Percentiles rank a stretch among this genome's conserved stretches.
Conservation (phyloP, 345 rosid species). For the Noccaea bulbosa region DNA sequence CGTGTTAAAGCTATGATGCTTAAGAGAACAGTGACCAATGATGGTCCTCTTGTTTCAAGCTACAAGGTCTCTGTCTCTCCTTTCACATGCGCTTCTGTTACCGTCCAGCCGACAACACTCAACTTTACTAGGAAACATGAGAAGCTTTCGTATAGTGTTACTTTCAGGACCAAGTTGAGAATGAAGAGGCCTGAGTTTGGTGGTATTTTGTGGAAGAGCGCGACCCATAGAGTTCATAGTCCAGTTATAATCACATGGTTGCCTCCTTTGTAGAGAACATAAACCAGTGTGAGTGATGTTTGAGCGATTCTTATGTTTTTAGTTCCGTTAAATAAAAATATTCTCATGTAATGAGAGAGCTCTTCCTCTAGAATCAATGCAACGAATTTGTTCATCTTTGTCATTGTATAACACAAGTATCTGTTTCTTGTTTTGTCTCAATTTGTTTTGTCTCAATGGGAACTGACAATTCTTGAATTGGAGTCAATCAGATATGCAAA, state of each 20-base stretch:
- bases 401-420: neutral
- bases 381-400: slow-evolving; percentile 17
- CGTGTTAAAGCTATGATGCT: slow-evolving; percentile 48
- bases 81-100: slow-evolving; percentile 64
- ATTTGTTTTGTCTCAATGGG: too few species aligned
- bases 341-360: slow-evolving; percentile 42
- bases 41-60: slow-evolving; percentile 64
- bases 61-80: slow-evolving; percentile 66
- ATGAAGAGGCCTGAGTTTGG: slow-evolving; percentile 76
- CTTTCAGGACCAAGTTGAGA: slow-evolving; percentile 54
- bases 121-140: slow-evolving; percentile 67
- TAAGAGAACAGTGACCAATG: slow-evolving; percentile 77
- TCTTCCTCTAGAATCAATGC: slow-evolving; percentile 37
- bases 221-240: slow-evolving; percentile 79
- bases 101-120: slow-evolving; percentile 61
- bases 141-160: slow-evolving; percentile 71
- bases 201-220: slow-evolving; percentile 77
- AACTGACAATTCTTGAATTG: too few species aligned
- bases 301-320: slow-evolving; percentile 42
- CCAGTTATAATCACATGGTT: slow-evolving; percentile 75
- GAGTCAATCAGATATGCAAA: neutral
- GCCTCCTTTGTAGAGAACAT: slow-evolving; percentile 48
- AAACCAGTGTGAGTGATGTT: slow-evolving; percentile 13
- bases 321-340: slow-evolving; percentile 31
- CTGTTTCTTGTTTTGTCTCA: neutral